Evolutionary conservation across 257 asterid genomes (phyloP).

Genomic region (Rehmannia glutinosa): DNA sequence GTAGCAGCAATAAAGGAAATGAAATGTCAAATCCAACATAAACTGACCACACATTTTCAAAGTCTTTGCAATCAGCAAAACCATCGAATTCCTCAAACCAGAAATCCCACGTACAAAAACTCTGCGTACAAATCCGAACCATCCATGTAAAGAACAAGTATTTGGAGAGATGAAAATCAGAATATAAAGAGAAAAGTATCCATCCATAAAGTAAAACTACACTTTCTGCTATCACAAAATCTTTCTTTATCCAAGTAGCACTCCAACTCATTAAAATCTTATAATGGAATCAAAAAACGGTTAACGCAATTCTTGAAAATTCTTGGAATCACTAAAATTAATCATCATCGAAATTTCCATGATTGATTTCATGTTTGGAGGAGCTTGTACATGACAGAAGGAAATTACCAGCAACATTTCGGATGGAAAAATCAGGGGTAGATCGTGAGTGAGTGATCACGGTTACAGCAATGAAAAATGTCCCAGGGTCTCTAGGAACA

Average conservation of each 20-base stretch:
- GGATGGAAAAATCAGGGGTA: neutral
- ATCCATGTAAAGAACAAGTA: conserved; percentile 13
- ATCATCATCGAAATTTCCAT: too few relatives aligned
- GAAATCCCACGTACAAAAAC: neutral
- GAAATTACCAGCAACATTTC: neutral
- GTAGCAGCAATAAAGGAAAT: neutral
- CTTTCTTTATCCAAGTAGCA: too few relatives aligned
- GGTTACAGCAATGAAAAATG: conserved; percentile 35
- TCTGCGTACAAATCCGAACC: conserved; percentile 3
- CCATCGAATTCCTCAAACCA: neutral
- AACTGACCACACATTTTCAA: too few relatives aligned
- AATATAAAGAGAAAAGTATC: too few relatives aligned
- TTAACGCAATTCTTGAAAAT: too few relatives aligned
- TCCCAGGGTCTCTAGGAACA: conserved; percentile 66
- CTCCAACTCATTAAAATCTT: too few relatives aligned
- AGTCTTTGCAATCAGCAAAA: neutral
- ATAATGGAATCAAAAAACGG: too few relatives aligned
- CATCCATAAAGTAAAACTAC: too few relatives aligned
- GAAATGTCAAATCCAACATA: conserved; percentile 9
- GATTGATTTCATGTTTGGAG: too few relatives aligned
- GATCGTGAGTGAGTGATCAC: neutral
- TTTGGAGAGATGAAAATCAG: too few relatives aligned
- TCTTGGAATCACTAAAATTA: neutral
- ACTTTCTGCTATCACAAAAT: too few relatives aligned
- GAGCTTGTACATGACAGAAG: too few relatives aligned